Evolutionary conservation across 768 basidiomycete species (phyloP).

Genomic region (Hygrocybe punicea): DNA sequence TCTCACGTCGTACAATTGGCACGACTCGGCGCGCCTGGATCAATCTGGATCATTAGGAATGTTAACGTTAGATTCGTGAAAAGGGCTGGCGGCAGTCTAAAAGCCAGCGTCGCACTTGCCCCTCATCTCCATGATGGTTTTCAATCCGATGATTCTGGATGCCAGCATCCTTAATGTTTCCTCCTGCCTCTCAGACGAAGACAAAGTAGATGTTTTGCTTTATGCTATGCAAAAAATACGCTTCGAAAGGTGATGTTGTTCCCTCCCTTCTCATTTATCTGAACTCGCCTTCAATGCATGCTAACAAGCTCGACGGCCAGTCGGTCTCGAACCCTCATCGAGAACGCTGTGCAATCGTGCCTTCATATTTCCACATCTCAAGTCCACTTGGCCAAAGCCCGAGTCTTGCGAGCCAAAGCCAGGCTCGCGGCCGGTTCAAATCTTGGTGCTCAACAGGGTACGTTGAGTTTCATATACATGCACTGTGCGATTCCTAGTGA

Average conservation of each 20-base stretch:
- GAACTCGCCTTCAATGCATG: too few species aligned
- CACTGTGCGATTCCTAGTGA: not conserved
- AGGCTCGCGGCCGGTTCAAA: slow-evolving; percentile 58
- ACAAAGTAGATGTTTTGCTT: slow-evolving; percentile 69
- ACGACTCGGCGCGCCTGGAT: too few species aligned
- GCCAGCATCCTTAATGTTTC: slow-evolving; percentile 71
- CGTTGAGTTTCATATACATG: slow-evolving; percentile 12
- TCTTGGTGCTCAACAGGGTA: slow-evolving; percentile 66
- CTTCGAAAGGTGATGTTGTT: slow-evolving; percentile 51
- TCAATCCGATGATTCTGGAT: slow-evolving; percentile 62
- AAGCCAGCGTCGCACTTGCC: too few species aligned
- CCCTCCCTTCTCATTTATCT: too few species aligned
- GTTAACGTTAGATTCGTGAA: too few species aligned
- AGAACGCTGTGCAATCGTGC: slow-evolving; percentile 73
- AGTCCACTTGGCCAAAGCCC: slow-evolving; percentile 54
- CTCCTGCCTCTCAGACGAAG: slow-evolving; percentile 52
- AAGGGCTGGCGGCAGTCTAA: too few species aligned
- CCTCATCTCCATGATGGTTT: too few species aligned
- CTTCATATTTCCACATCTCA: slow-evolving; percentile 55
- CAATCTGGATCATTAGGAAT: too few species aligned
- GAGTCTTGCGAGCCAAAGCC: slow-evolving; percentile 63
- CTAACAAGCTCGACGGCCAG: too few species aligned
- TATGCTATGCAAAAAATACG: slow-evolving; percentile 77
- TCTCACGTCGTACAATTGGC: too few species aligned
- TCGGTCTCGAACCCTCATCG: slow-evolving; percentile 59